Conservation (phyloP, 441 rosid species). For the Pelargonium cotyledonis region DNA sequence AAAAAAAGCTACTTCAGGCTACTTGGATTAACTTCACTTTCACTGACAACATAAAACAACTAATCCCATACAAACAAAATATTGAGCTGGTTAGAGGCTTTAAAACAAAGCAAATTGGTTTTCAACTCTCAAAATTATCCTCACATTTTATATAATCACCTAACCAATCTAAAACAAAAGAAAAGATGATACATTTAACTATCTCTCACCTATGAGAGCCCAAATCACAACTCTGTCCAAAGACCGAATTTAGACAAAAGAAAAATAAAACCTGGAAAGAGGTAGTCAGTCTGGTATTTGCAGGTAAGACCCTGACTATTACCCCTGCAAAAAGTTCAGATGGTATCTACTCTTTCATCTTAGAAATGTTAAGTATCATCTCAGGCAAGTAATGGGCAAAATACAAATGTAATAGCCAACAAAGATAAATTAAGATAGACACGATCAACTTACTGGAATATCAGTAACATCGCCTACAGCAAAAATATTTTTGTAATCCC, state of each 20-base stretch:
- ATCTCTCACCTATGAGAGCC: background rate
- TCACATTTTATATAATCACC: background rate
- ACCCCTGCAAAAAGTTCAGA: no score
- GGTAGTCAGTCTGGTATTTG: background rate
- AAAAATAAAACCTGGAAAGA: no score
- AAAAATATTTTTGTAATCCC: conserved; percentile 44
- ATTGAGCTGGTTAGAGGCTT: background rate
- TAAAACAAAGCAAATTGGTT: no score
- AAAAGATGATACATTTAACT: background rate
- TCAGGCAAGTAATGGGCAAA: background rate
- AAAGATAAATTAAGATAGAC: background rate
- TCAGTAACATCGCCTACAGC: conserved; percentile 73
- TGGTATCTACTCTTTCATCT: no score
- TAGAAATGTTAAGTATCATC: background rate
- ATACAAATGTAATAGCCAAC: background rate
- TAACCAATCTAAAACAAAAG: background rate
- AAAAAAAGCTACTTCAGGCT: background rate
- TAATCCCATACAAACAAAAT: background rate
- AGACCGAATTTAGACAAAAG: background rate
- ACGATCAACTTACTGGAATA: conserved; percentile 43
- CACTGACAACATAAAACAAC: background rate
- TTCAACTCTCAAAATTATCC: no score
- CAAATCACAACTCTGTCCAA: conserved; percentile 2
- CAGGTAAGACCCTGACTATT: no score
- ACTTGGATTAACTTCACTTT: background rate